A percentile compares a stretch with the other conserved stretches of the same genome.
Conservation (phyloP, 2,329 filamentous ascomycete genomes). For the Fusarium devonianum region DNA sequence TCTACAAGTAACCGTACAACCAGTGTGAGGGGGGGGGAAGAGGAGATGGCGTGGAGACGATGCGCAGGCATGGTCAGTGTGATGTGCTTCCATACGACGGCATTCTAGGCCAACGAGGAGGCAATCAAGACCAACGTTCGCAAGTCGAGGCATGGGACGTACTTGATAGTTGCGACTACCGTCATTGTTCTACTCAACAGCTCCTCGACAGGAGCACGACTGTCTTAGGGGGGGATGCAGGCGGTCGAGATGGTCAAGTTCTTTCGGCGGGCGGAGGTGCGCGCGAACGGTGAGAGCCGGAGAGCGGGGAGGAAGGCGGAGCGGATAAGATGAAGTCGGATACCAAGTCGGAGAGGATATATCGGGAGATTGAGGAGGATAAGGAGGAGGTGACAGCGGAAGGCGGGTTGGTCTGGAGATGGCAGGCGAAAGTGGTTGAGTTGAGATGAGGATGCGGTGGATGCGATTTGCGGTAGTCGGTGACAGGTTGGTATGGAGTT, state of each 20-base stretch:
- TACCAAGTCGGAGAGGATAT: constrained; percentile 1
- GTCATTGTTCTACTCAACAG: constrained; percentile 55
- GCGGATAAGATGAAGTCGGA: constrained; percentile 23
- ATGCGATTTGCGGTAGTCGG: constrained; percentile 29
- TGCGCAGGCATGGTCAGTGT: constrained; percentile 22
- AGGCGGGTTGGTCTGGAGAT: constrained; percentile 15
- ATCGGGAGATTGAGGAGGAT: constrained; percentile 8
- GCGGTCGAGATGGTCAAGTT: constrained; percentile 36
- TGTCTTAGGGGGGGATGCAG: constrained; percentile 33
- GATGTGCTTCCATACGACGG: too few relatives aligned
- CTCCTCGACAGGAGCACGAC: constrained; percentile 50
- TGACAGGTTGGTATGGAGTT: constrained; percentile 35
- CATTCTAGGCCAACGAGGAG: too few relatives aligned
- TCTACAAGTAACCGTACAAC: background rate
- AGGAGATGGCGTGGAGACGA: constrained; percentile 12
- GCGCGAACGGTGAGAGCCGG: constrained; percentile 28
- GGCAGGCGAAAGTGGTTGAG: constrained; percentile 22
- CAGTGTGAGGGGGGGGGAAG: background rate
- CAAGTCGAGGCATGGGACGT: constrained; percentile 44
- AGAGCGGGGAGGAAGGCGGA: constrained; percentile 26
- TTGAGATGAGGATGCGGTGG: constrained; percentile 29
- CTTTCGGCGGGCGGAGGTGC: constrained; percentile 36
- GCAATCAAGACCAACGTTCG: constrained; percentile 12
- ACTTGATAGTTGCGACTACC: constrained; percentile 72
- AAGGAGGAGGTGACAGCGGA: constrained; percentile 9